phyloP scores from a whole-genome alignment of 2,329 filamentous ascomycete species.

The Neonectria coccinea region DNA sequence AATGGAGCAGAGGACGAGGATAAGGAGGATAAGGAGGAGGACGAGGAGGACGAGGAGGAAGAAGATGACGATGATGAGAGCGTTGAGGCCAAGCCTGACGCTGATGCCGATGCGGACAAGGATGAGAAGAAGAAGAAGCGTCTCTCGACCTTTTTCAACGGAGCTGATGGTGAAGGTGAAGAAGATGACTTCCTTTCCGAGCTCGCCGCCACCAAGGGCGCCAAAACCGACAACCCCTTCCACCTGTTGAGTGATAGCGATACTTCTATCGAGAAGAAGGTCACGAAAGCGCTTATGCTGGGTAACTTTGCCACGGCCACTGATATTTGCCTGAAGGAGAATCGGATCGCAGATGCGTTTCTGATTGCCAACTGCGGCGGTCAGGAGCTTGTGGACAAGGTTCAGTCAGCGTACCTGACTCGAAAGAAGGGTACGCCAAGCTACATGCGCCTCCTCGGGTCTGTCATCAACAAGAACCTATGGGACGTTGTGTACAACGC shows the following conservation, averaged over 20 bases:
- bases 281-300: slow-evolving; percentile 89
- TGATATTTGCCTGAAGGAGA: slow-evolving; percentile 87
- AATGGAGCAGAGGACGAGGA: slow-evolving; percentile 57
- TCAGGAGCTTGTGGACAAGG: slow-evolving; percentile 92
- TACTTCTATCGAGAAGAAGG: slow-evolving; percentile 82
- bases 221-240: slow-evolving; percentile 95
- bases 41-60: slow-evolving; percentile 51
- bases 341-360: slow-evolving; percentile 94
- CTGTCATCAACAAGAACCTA: slow-evolving; percentile 94
- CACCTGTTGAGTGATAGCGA: slow-evolving; percentile 88
- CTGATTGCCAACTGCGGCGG: slow-evolving; percentile 98
- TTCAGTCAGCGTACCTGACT: slow-evolving; percentile 89
- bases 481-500: slow-evolving; percentile 99
- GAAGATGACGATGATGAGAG: slow-evolving; percentile 8
- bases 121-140: slow-evolving; percentile 70
- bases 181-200: slow-evolving; percentile 89
- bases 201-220: slow-evolving; percentile 87
- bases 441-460: slow-evolving; percentile 89
- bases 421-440: slow-evolving; percentile 86
- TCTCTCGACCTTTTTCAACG: slow-evolving; percentile 85
- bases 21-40: slow-evolving; percentile 42
- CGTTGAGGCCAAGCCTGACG: slow-evolving; percentile 17
- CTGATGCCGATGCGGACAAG: slow-evolving; percentile 48
- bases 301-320: slow-evolving; percentile 92
- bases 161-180: slow-evolving; percentile 71